Conservation (phyloP, 257 asterid genomes). For the Agastache rugosa region DNA sequence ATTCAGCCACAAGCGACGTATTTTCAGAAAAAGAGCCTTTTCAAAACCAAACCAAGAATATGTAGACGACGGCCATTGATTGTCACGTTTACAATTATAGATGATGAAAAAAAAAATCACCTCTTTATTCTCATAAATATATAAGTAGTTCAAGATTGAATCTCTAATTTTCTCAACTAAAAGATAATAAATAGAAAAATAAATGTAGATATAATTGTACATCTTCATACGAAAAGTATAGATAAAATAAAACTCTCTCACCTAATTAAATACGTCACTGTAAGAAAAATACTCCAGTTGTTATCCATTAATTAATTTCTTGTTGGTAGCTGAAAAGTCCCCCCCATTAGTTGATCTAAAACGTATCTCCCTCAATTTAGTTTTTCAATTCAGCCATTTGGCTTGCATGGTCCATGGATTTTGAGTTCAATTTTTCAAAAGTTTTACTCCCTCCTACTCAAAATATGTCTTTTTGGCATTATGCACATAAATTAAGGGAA, state of each 20-base stretch:
- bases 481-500: no score
- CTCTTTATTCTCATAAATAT: no score
- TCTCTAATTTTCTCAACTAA: slow-evolving; percentile 3
- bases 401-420: no score
- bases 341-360: slow-evolving; percentile 38
- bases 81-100: no score
- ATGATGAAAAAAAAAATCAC: no score
- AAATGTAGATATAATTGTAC: slow-evolving; percentile 2
- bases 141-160: background rate
- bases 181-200: background rate
- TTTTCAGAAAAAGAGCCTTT: background rate
- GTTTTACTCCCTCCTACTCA: no score
- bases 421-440: no score
- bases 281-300: background rate
- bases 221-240: slow-evolving; percentile 35
- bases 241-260: slow-evolving; percentile 17
- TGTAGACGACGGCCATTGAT: background rate
- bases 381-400: background rate
- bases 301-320: slow-evolving; percentile 18
- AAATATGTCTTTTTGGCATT: no score
- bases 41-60: background rate
- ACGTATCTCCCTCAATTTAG: slow-evolving; percentile 1
- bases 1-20: no score
- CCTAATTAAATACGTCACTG: slow-evolving; percentile 38
- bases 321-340: slow-evolving; percentile 26